Percentiles rank a stretch among this genome's conserved stretches.
These are phyloP conservation scores for Orbilia oligospora DNA, from an alignment of 2,329 filamentous ascomycete genomes.

Conservation along the genomic window DNA sequence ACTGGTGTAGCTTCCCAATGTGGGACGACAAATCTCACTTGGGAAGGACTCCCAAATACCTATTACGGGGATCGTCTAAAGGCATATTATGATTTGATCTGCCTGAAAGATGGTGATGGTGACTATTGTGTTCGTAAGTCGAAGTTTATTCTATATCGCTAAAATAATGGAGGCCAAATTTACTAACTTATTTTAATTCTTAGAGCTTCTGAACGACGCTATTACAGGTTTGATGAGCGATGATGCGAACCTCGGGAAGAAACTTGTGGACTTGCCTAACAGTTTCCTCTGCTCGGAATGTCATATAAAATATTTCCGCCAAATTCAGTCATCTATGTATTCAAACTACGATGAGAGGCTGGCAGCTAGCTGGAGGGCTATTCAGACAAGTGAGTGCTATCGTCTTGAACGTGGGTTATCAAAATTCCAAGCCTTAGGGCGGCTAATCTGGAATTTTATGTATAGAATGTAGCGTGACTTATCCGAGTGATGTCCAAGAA, in stretches of 20 bases:
- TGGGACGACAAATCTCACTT: constrained; percentile 15
- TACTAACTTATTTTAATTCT: neutral
- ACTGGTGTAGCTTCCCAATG: constrained; percentile 24
- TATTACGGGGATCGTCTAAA: constrained; percentile 25
- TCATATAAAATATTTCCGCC: constrained; percentile 28
- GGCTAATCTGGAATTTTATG: neutral
- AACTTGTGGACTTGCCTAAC: constrained; percentile 3
- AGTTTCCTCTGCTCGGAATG: constrained; percentile 18
- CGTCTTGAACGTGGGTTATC: neutral
- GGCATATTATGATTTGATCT: constrained; percentile 21
- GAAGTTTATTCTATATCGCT: neutral
- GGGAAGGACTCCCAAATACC: constrained; percentile 23
- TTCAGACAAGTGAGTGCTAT: constrained; percentile 5
- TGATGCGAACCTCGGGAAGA: constrained; percentile 13
- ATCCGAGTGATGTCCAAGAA: constrained; percentile 13
- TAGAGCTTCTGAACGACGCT: constrained; percentile 10
- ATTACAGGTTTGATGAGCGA: constrained; percentile 15
- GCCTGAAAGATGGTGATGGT: constrained; percentile 12
- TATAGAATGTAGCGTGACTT: constrained; percentile 17
- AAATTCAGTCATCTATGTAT: constrained; percentile 21
- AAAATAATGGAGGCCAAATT: neutral
- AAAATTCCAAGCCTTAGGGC: neutral
- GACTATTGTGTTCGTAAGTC: constrained; percentile 26
- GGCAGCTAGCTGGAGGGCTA: constrained; percentile 20
- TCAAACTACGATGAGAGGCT: constrained; percentile 17